These are phyloP conservation scores for Marasmius fiardii DNA, from an alignment of 1,284 basidiomycete genomes.

Conservation along the genomic window DNA sequence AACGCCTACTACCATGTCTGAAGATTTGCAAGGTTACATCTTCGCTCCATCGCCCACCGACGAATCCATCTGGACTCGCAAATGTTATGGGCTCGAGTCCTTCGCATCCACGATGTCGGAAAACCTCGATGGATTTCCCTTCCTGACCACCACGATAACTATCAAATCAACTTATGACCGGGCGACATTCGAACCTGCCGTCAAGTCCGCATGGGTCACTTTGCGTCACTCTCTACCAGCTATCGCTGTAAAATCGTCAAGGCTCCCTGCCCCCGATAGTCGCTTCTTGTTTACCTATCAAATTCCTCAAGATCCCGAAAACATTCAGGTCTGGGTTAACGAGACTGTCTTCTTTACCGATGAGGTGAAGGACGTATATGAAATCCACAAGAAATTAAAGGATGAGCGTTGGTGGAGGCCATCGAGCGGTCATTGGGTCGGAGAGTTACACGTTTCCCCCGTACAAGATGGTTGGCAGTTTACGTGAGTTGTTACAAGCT, in stretches of 20 bases:
- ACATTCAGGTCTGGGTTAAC: constrained; percentile 8
- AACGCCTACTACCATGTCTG: not conserved
- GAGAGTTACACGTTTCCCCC: constrained; percentile 12
- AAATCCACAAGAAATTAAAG: constrained; percentile 6
- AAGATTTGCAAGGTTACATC: not conserved
- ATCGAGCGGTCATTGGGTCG: constrained; percentile 4
- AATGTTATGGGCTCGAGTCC: constrained; percentile 11
- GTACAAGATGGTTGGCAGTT: constrained; percentile 10
- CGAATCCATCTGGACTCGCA: constrained; percentile 1
- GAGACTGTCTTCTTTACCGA: constrained; percentile 12
- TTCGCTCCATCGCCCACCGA: not conserved
- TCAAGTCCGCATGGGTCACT: constrained; percentile 10
- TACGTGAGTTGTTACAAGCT: not conserved
- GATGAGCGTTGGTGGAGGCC: constrained; percentile 10
- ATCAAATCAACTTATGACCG: constrained; percentile 4
- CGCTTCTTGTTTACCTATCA: constrained; percentile 9
- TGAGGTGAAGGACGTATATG: constrained; percentile 6
- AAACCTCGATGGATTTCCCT: constrained; percentile 11
- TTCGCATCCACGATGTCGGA: constrained; percentile 4
- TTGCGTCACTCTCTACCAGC: constrained; percentile 10
- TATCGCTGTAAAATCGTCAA: constrained; percentile 7
- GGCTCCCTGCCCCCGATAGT: constrained; percentile 7
- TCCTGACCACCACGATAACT: constrained; percentile 6
- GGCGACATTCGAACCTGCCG: constrained; percentile 1
- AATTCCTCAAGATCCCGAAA: constrained; percentile 7